A percentile compares a stretch with the other conserved stretches of the same genome.
Evolutionary conservation across 441 rosid genomes (phyloP).

Genomic region (Hypseocharis bilobata): DNA sequence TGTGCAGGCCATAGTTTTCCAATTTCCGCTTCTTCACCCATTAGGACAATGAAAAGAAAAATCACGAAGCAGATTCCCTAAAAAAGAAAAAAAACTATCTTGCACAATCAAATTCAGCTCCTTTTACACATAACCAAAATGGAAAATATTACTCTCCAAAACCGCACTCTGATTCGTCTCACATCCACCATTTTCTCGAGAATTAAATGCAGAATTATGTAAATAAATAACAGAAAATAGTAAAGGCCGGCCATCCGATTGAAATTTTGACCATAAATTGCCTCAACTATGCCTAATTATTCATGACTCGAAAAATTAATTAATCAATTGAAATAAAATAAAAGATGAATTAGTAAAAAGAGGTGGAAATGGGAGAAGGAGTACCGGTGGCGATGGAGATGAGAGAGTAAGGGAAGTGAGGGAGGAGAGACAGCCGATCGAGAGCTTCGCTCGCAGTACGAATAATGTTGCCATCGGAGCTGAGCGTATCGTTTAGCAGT

Average conservation of each 20-base stretch:
- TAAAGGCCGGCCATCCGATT: too few relatives aligned
- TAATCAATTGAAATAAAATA: not conserved
- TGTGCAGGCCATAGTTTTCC: too few relatives aligned
- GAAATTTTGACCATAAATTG: too few relatives aligned
- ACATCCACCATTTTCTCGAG: not conserved
- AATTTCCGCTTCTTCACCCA: too few relatives aligned
- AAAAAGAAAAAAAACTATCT: too few relatives aligned
- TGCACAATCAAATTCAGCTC: too few relatives aligned
- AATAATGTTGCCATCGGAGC: conserved; percentile 41
- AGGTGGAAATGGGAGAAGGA: not conserved
- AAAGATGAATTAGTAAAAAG: not conserved
- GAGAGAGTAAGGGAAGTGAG: conserved; percentile 59
- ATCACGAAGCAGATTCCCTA: too few relatives aligned
- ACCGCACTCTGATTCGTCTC: too few relatives aligned
- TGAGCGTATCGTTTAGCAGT: conserved; percentile 55
- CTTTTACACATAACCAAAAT: not conserved
- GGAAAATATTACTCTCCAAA: not conserved
- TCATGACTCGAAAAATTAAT: not conserved
- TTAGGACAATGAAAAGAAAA: too few relatives aligned
- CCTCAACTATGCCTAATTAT: too few relatives aligned
- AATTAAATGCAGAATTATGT: not conserved
- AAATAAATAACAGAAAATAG: not conserved
- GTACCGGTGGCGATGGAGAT: conserved; percentile 59
- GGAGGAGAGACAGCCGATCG: conserved; percentile 49
- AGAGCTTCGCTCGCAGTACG: conserved; percentile 52